Evolutionary conservation across 2,329 filamentous ascomycete genomes (phyloP).

Genomic region (Rutstroemia sydowiana): DNA sequence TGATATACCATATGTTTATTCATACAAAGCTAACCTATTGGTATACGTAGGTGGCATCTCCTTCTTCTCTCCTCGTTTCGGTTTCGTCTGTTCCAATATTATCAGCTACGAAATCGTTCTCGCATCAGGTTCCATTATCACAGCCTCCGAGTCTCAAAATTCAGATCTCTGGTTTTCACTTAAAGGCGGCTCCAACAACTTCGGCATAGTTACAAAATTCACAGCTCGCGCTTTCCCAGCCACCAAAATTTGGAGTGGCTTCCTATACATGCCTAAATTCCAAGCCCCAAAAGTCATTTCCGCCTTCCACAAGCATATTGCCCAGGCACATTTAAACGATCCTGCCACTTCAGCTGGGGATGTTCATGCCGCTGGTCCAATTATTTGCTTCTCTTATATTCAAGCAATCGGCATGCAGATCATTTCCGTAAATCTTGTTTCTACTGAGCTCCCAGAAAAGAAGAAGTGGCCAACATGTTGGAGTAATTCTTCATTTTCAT

Average conservation of each 20-base stretch:
- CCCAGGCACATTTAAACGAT: conserved; percentile 1
- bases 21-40: neutral
- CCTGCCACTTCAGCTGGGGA: conserved; percentile 11
- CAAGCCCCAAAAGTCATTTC: conserved; percentile 21
- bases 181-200: conserved; percentile 19
- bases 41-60: conserved; percentile 14
- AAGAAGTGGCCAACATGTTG: conserved; percentile 30
- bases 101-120: conserved; percentile 15
- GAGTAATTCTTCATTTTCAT: conserved; percentile 27
- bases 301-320: conserved; percentile 23
- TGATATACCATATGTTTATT: conserved; percentile 39
- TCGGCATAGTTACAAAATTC: conserved; percentile 14
- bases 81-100: conserved; percentile 17
- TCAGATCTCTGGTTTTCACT: conserved; percentile 15
- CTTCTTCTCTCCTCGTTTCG: conserved; percentile 16
- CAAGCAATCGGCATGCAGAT: conserved; percentile 23
- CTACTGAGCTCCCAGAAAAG: conserved; percentile 20
- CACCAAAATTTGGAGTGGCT: conserved; percentile 30
- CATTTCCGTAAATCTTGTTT: conserved; percentile 30
- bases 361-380: conserved; percentile 22
- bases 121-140: conserved; percentile 10
- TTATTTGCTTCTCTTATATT: conserved; percentile 26
- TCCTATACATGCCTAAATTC: conserved; percentile 26
- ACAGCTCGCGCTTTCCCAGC: conserved; percentile 8
- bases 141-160: conserved; percentile 10